These are phyloP conservation scores for Neurospora sp. DNA, from an alignment of 495 filamentous ascomycete species.

Conservation along the genomic window DNA sequence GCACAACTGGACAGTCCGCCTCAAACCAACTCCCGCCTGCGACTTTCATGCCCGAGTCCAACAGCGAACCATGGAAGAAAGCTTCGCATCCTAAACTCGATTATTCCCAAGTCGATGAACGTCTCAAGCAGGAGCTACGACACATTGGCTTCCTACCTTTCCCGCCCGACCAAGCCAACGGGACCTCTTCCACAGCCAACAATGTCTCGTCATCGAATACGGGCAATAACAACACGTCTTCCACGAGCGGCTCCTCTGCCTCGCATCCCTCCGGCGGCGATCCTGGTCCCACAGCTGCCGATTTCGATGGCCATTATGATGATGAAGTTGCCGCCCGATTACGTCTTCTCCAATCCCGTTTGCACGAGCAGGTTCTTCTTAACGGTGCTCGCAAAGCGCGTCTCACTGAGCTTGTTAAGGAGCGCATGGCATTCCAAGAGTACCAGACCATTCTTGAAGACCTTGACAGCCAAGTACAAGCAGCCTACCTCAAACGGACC, in stretches of 20 bases:
- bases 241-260: slow-evolving; percentile 41
- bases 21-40: slow-evolving; percentile 47
- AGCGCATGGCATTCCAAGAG: slow-evolving; percentile 89
- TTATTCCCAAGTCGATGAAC: slow-evolving; percentile 76
- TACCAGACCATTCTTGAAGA: slow-evolving; percentile 96
- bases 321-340: slow-evolving; percentile 90
- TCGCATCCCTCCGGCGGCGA: slow-evolving; percentile 13
- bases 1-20: slow-evolving; percentile 10
- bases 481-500: slow-evolving; percentile 93
- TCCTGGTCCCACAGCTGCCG: slow-evolving; percentile 27
- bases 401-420: slow-evolving; percentile 74
- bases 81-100: slow-evolving; percentile 58
- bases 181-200: slow-evolving; percentile 41
- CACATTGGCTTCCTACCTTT: slow-evolving; percentile 80
- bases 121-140: slow-evolving; percentile 82
- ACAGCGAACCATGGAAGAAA: slow-evolving; percentile 47
- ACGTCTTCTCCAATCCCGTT: slow-evolving; percentile 69
- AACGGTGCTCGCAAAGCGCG: slow-evolving; percentile 87
- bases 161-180: slow-evolving; percentile 39
- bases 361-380: slow-evolving; percentile 68
- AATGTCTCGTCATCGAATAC: slow-evolving; percentile 59
- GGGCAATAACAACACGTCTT: slow-evolving; percentile 67
- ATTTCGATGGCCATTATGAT: slow-evolving; percentile 84
- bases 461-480: slow-evolving; percentile 88
- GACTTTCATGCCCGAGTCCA: slow-evolving; percentile 66